phyloP scores from a whole-genome alignment of 345 rosid genomes.

The Barbarea vulgaris region DNA sequence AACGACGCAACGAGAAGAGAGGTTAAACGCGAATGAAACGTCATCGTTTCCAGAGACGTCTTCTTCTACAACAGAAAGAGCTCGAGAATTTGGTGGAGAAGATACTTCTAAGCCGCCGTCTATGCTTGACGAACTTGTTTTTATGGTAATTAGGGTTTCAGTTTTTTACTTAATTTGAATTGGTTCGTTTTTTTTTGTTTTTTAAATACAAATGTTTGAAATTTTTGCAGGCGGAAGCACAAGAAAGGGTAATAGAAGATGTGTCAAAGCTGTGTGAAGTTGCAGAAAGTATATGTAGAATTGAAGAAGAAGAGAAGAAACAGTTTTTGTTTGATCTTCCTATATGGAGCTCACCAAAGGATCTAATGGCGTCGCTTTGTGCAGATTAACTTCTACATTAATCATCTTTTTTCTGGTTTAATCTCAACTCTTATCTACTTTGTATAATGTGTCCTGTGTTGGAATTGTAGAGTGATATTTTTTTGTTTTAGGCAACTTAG shows the following conservation, averaged over 20 bases:
- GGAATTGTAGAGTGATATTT: not conserved
- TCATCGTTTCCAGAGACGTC: constrained; percentile 11
- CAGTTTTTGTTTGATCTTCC: constrained; percentile 56
- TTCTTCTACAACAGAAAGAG: not conserved
- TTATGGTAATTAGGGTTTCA: constrained; percentile 54
- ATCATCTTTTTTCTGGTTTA: not conserved
- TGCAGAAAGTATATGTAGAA: constrained; percentile 61
- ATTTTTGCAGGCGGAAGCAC: constrained; percentile 60
- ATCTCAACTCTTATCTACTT: constrained; percentile 2
- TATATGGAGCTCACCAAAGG: constrained; percentile 74
- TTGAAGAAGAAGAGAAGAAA: constrained; percentile 50
- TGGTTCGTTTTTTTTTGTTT: not conserved
- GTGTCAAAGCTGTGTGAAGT: constrained; percentile 63
- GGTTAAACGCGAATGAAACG: constrained; percentile 29
- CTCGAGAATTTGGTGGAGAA: constrained; percentile 11
- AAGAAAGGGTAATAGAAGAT: constrained; percentile 56
- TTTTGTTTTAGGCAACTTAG: not conserved
- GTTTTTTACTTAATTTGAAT: not conserved
- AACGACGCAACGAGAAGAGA: constrained; percentile 27
- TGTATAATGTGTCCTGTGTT: constrained; percentile 33
- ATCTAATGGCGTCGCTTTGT: constrained; percentile 70
- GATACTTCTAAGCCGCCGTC: constrained; percentile 32
- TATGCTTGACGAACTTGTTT: constrained; percentile 56
- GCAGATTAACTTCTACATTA: constrained; percentile 30
- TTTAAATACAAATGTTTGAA: not conserved